Conservation (phyloP, 352 stramenopile genomes). For the Phytophthora hybrid region DNA sequence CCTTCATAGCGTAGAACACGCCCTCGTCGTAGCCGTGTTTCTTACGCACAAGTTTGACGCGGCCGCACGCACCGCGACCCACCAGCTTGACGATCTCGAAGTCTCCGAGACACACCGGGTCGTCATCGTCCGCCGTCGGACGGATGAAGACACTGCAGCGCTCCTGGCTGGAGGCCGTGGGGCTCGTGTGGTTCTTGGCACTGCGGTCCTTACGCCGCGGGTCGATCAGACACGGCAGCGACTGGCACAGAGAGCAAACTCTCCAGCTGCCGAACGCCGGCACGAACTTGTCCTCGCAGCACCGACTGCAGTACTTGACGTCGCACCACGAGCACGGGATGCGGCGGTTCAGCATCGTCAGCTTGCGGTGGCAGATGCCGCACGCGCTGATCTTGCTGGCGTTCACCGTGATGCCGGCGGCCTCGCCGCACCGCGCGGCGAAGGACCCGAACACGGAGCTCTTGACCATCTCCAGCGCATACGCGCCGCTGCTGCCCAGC, state of each 20-base stretch:
- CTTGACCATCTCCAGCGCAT: slow-evolving; percentile 86
- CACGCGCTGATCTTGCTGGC: slow-evolving; percentile 75
- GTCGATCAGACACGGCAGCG: slow-evolving; percentile 83
- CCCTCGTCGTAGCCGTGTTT: slow-evolving; percentile 86
- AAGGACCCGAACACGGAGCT: slow-evolving; percentile 87
- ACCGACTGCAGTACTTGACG: slow-evolving; percentile 88
- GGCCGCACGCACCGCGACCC: slow-evolving; percentile 92
- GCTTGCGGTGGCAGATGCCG: slow-evolving; percentile 85
- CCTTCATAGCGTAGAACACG: slow-evolving; percentile 89
- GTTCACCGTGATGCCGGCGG: slow-evolving; percentile 78
- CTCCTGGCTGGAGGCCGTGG: slow-evolving; percentile 49
- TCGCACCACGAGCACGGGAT: slow-evolving; percentile 88
- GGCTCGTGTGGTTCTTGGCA: slow-evolving; percentile 70
- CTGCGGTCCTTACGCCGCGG: slow-evolving; percentile 77
- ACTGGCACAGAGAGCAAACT: slow-evolving; percentile 83
- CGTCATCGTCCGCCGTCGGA: slow-evolving; percentile 58
- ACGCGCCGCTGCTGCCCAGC: slow-evolving; percentile 74
- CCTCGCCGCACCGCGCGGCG: slow-evolving; percentile 72
- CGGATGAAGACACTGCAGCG: slow-evolving; percentile 84
- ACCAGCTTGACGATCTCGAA: slow-evolving; percentile 99
- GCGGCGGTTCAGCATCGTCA: slow-evolving; percentile 79
- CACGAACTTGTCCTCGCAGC: slow-evolving; percentile 90
- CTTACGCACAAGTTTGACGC: slow-evolving; percentile 90
- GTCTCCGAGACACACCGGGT: slow-evolving; percentile 79
- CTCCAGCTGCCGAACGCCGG: slow-evolving; percentile 78